Conservation (phyloP, 2,329 filamentous ascomycete species). For the Torrubiella hemipterigena region DNA sequence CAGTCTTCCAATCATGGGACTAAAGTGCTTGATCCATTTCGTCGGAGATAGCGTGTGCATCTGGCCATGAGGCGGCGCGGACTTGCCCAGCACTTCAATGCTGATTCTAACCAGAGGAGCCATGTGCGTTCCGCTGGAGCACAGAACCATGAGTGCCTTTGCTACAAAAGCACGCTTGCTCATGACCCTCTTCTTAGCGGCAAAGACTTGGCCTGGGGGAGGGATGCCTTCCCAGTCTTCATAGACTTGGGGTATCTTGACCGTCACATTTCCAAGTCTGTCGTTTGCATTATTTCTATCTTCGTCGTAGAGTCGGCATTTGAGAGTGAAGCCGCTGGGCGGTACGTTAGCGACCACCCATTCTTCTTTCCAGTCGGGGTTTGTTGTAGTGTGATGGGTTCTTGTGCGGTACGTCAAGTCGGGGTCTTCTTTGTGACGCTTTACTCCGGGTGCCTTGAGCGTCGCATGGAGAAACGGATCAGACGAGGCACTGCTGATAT, state of each 20-base stretch:
- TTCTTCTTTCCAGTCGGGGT: constrained; percentile 71
- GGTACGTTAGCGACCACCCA: constrained; percentile 89
- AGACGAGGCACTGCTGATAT: constrained; percentile 64
- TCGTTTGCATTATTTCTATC: constrained; percentile 80
- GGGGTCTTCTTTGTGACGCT: constrained; percentile 78
- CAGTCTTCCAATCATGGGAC: constrained; percentile 75
- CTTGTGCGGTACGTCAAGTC: constrained; percentile 61
- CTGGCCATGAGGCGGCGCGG: constrained; percentile 53
- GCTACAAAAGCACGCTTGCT: constrained; percentile 79
- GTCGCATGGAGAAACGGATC: constrained; percentile 76
- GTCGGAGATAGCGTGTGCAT: constrained; percentile 72
- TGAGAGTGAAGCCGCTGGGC: constrained; percentile 66
- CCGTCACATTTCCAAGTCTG: constrained; percentile 72
- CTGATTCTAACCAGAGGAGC: constrained; percentile 61
- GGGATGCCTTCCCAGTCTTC: constrained; percentile 59
- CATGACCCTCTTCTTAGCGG: constrained; percentile 71
- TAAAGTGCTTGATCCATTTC: constrained; percentile 73
- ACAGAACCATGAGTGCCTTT: constrained; percentile 52
- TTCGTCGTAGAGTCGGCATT: constrained; percentile 82
- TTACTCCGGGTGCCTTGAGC: constrained; percentile 57
- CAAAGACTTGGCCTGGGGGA: constrained; percentile 44
- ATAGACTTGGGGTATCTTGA: constrained; percentile 47
- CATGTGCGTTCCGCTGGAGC: constrained; percentile 52
- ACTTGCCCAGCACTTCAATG: constrained; percentile 65
- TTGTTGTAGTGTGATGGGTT: constrained; percentile 58